Evolutionary conservation across 768 basidiomycete species (phyloP).

Genomic region (Boletellus emodensis): DNA sequence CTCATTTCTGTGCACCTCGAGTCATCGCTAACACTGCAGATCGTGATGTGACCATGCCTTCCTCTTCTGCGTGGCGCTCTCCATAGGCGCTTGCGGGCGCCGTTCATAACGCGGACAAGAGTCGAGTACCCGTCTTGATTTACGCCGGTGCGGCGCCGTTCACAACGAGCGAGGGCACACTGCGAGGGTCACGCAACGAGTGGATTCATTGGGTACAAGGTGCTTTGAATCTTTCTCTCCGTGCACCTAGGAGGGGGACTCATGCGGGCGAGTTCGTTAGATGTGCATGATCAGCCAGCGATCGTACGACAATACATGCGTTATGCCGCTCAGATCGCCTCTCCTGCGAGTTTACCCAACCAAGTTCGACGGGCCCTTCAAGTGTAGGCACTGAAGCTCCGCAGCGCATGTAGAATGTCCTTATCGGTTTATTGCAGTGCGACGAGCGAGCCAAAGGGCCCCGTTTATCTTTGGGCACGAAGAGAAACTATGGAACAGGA

Average conservation of each 20-base stretch:
- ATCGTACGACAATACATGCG: slow-evolving; percentile 79
- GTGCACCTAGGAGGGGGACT: too few relatives aligned
- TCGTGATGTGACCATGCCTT: too few relatives aligned
- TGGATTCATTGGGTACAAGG: slow-evolving; percentile 76
- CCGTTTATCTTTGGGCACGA: slow-evolving; percentile 70
- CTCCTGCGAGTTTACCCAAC: slow-evolving; percentile 48
- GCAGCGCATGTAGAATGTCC: neutral
- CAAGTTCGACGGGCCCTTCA: slow-evolving; percentile 57
- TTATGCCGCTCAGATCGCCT: slow-evolving; percentile 54
- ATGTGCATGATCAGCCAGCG: slow-evolving; percentile 65
- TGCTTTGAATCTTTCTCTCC: slow-evolving; percentile 10
- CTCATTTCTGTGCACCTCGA: too few relatives aligned
- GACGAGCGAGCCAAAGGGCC: slow-evolving; percentile 66
- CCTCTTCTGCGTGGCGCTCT: too few relatives aligned
- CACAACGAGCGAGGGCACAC: slow-evolving; percentile 45
- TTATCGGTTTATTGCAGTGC: slow-evolving; percentile 40
- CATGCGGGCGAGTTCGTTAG: slow-evolving; percentile 28
- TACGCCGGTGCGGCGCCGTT: slow-evolving; percentile 53
- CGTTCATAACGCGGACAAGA: slow-evolving; percentile 65
- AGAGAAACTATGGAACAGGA: slow-evolving; percentile 71
- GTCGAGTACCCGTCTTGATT: slow-evolving; percentile 59
- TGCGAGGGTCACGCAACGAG: slow-evolving; percentile 56
- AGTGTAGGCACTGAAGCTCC: slow-evolving; percentile 39
- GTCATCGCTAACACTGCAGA: too few relatives aligned
- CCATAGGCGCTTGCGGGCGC: too few relatives aligned